These are phyloP conservation scores for Chytriomyces sp. DNA, from an alignment of 192 early-diverging fungal species.

Conservation along the genomic window DNA sequence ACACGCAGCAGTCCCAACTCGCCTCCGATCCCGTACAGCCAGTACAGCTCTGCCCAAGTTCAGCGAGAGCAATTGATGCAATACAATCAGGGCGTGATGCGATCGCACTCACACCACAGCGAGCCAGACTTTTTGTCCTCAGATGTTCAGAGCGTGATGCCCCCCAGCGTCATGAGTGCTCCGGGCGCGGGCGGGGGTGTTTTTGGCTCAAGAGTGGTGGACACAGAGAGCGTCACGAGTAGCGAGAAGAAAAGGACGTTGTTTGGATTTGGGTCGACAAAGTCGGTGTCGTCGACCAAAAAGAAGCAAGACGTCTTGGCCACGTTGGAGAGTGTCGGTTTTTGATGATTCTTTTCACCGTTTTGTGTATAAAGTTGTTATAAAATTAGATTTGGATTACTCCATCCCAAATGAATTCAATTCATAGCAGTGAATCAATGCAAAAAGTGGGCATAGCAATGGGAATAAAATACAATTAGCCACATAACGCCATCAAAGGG, in stretches of 20 bases:
- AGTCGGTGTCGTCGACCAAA: background rate
- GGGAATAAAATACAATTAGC: too few relatives aligned
- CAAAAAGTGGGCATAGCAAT: too few relatives aligned
- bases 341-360: too few relatives aligned
- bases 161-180: background rate
- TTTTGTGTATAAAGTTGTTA: too few relatives aligned
- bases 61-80: background rate
- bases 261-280: background rate
- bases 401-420: too few relatives aligned
- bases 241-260: background rate
- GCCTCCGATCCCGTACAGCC: too few relatives aligned
- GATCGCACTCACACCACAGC: background rate
- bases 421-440: too few relatives aligned
- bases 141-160: background rate
- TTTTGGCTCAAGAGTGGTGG: background rate
- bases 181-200: background rate
- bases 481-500: too few relatives aligned
- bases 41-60: background rate
- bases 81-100: background rate
- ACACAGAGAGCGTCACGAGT: background rate
- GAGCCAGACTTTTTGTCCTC: background rate
- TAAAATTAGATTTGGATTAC: too few relatives aligned
- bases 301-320: background rate
- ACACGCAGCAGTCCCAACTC: too few relatives aligned
- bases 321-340: background rate